Conservation (phyloP, 345 rosid genomes). For the Ceriops decandra region DNA sequence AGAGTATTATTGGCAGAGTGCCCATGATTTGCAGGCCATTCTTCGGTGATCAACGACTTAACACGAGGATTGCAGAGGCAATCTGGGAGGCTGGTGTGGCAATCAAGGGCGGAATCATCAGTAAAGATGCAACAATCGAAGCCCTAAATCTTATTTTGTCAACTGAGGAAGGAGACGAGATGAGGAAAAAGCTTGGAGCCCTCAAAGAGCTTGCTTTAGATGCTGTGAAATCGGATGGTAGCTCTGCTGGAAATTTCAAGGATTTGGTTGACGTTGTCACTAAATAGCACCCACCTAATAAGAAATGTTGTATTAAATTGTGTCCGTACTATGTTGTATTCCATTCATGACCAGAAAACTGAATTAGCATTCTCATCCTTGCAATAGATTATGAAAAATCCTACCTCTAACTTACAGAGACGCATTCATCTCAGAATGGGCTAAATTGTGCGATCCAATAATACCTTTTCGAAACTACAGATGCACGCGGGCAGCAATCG, state of each 20-base stretch:
- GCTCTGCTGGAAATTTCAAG: slow-evolving; percentile 34
- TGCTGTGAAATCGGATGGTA: slow-evolving; percentile 36
- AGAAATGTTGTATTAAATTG: no score
- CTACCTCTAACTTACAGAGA: no score
- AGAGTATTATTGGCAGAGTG: slow-evolving; percentile 59
- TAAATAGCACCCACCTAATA: background rate
- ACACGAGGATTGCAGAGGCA: slow-evolving; percentile 43
- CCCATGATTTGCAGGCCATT: slow-evolving; percentile 72
- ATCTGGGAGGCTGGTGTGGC: slow-evolving; percentile 57
- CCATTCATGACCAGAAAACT: no score
- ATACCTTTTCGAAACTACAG: no score
- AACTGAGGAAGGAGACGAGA: slow-evolving; percentile 34
- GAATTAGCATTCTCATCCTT: no score
- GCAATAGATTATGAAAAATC: no score
- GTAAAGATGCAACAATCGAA: slow-evolving; percentile 26
- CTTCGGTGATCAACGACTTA: slow-evolving; percentile 56
- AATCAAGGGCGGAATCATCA: slow-evolving; percentile 42
- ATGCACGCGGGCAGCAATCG: no score
- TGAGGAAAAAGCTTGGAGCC: slow-evolving; percentile 26
- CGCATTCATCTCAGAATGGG: no score
- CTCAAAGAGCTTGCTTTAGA: slow-evolving; percentile 30
- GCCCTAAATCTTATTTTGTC: slow-evolving; percentile 28
- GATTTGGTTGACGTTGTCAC: slow-evolving; percentile 31
- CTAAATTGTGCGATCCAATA: no score
- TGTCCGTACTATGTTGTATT: no score